Percentiles rank a stretch among this genome's conserved stretches.
phyloP scores from a whole-genome alignment of 331 rosid genomes.

The Acacia pycnantha region DNA sequence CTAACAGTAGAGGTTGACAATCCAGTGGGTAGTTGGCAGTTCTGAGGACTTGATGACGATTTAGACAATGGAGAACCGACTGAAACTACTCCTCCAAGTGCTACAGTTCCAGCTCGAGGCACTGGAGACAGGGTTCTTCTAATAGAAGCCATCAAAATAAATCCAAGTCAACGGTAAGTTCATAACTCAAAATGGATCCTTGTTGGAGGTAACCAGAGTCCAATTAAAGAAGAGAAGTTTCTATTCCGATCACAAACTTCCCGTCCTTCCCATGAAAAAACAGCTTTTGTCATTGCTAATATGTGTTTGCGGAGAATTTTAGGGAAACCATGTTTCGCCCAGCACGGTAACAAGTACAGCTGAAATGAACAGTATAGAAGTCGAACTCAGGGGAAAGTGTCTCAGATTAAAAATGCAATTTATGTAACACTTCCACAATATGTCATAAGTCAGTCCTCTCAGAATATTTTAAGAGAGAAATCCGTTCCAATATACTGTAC shows the following conservation, averaged over 20 bases:
- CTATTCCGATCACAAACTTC: conserved; percentile 19
- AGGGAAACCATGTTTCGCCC: conserved; percentile 20
- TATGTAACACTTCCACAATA: conserved; percentile 18
- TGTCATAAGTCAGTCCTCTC: background rate
- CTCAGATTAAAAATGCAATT: conserved; percentile 18
- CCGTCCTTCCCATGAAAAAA: conserved; percentile 17
- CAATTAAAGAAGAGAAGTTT: background rate
- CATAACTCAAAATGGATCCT: conserved; percentile 28
- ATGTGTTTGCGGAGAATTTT: conserved; percentile 13
- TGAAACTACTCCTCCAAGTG: conserved; percentile 57
- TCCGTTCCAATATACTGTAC: background rate
- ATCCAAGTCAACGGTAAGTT: conserved; percentile 25
- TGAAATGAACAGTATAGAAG: conserved; percentile 20
- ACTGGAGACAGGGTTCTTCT: conserved; percentile 83
- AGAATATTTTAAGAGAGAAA: background rate
- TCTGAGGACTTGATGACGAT: conserved; percentile 60
- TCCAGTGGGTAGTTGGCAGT: conserved; percentile 41
- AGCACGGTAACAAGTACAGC: conserved; percentile 32
- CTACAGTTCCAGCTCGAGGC: conserved; percentile 55
- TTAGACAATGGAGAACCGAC: conserved; percentile 81
- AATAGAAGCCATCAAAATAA: conserved; percentile 67
- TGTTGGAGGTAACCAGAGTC: background rate
- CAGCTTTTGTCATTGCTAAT: conserved; percentile 3
- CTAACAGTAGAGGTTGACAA: conserved; percentile 38
- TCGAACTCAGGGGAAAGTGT: conserved; percentile 16